A percentile compares a stretch with the other conserved stretches of the same genome.
phyloP scores from a whole-genome alignment of 2,329 filamentous ascomycete species.

The Mollisia scopiformis region DNA sequence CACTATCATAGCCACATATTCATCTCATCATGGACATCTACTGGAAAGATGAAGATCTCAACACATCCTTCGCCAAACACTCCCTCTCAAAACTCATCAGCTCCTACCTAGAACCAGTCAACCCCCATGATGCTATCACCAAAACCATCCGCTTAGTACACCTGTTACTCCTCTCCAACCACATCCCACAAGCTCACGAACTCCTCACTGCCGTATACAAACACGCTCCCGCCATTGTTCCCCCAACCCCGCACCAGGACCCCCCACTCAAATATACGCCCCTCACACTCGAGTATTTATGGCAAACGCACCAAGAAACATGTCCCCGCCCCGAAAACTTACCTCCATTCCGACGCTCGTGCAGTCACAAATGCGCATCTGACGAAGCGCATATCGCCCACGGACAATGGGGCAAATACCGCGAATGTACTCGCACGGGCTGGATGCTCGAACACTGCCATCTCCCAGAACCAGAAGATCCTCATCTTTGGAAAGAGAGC shows the following conservation, averaged over 20 bases:
- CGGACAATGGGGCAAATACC: constrained; percentile 11
- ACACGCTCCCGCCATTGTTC: background rate
- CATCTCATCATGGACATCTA: background rate
- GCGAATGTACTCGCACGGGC: constrained; percentile 14
- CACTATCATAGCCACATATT: background rate
- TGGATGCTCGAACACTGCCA: constrained; percentile 21
- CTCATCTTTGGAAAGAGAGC: constrained; percentile 14
- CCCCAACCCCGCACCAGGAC: background rate
- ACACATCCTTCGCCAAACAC: background rate
- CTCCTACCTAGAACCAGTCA: constrained; percentile 7
- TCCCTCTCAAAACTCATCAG: constrained; percentile 13
- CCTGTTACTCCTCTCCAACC: constrained; percentile 18
- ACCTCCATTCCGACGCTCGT: background rate
- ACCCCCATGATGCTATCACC: constrained; percentile 1
- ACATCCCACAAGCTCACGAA: constrained; percentile 7
- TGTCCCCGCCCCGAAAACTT: background rate
- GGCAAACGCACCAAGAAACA: background rate
- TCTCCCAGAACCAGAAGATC: constrained; percentile 14
- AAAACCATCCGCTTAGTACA: constrained; percentile 5
- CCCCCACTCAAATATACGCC: background rate
- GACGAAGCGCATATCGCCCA: background rate
- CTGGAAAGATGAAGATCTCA: background rate
- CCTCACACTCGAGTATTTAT: background rate
- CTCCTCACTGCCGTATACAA: constrained; percentile 8
- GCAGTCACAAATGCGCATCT: background rate